phyloP scores from a whole-genome alignment of 169 alveolate genomes.

The Eimeria tenella region DNA sequence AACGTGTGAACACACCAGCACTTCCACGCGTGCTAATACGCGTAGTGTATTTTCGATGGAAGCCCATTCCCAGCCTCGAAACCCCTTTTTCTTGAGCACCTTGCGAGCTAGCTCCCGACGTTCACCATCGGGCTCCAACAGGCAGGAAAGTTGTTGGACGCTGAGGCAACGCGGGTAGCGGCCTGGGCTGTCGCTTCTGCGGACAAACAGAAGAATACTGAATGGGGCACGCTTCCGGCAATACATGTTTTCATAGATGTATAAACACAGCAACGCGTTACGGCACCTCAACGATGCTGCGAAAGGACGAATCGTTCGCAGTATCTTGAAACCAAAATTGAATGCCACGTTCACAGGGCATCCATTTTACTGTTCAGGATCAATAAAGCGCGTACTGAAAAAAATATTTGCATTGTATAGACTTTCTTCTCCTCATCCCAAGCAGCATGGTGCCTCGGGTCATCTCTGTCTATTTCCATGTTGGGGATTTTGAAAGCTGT shows the following conservation, averaged over 20 bases:
- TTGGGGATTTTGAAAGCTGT: constrained; percentile 94
- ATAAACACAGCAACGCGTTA: too few species aligned
- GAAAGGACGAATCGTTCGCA: background rate
- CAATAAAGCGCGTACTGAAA: constrained; percentile 51
- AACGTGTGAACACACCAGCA: too few species aligned
- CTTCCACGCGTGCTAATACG: too few species aligned
- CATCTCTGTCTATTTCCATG: constrained; percentile 88
- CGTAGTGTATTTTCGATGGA: too few species aligned
- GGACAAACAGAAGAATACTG: background rate
- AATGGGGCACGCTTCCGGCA: too few species aligned
- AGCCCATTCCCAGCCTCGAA: too few species aligned
- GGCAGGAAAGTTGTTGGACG: constrained; percentile 81
- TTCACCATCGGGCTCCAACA: constrained; percentile 80
- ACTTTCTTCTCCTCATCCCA: constrained; percentile 93
- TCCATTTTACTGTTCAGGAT: background rate
- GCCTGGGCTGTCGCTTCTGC: constrained; percentile 77
- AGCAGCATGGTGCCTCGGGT: constrained; percentile 89
- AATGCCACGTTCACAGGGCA: background rate
- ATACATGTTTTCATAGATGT: too few species aligned
- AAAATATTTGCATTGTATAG: constrained; percentile 88
- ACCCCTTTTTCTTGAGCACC: too few species aligned
- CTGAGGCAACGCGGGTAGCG: constrained; percentile 81
- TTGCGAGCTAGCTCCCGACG: background rate
- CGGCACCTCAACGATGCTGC: too few species aligned
- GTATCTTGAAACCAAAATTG: background rate